phyloP scores from a whole-genome alignment of 768 basidiomycete genomes.

The Leucosporidium yakuticum region DNA sequence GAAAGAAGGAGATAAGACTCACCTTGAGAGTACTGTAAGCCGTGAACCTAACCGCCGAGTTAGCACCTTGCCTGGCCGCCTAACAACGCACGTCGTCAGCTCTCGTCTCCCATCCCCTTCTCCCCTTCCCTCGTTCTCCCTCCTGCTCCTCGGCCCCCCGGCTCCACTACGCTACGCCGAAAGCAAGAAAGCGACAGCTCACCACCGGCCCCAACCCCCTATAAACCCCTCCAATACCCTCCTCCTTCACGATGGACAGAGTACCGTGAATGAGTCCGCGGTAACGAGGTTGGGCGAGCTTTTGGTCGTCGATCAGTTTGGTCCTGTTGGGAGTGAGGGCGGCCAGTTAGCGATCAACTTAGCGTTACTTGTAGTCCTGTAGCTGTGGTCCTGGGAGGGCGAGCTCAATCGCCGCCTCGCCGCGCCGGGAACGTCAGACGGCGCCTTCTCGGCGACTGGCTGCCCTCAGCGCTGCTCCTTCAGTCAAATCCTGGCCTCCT shows the following conservation, averaged over 20 bases:
- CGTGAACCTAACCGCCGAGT: conserved; percentile 92
- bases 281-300: conserved; percentile 74
- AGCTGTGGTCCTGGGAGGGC: too few species aligned
- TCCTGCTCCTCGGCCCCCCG: too few species aligned
- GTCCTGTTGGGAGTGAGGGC: conserved; percentile 56
- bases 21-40: conserved; percentile 83
- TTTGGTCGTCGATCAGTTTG: conserved; percentile 91
- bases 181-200: conserved; percentile 41
- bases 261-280: conserved; percentile 84
- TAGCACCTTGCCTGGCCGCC: conserved; percentile 98
- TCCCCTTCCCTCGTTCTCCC: too few species aligned
- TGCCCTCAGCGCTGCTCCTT: too few species aligned
- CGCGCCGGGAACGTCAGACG: background rate
- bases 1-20: conserved; percentile 6
- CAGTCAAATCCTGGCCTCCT: too few species aligned
- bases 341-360: too few species aligned
- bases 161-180: too few species aligned
- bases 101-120: too few species aligned
- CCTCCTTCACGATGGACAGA: conserved; percentile 66
- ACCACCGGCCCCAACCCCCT: conserved; percentile 91
- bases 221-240: conserved; percentile 71
- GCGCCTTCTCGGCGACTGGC: too few species aligned
- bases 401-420: too few species aligned
- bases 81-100: conserved; percentile 41
- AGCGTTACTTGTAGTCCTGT: too few species aligned